Evolutionary conservation across 2,329 filamentous ascomycete species (phyloP), one percentile per base, ranked within the genome.

Genomic region (Chrysosphaeria jannelii): DNA sequence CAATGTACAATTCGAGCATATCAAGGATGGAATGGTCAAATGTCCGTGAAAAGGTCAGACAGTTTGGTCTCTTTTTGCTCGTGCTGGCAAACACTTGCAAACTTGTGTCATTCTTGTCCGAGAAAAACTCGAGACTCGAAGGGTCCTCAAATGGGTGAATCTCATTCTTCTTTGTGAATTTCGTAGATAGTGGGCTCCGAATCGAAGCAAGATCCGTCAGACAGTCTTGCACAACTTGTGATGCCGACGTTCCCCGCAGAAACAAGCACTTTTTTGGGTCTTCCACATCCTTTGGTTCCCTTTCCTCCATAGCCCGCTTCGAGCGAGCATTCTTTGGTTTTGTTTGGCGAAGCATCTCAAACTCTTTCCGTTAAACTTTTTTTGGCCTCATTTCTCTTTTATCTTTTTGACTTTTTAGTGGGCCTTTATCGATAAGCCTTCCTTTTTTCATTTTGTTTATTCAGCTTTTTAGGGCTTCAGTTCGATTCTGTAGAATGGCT

Each of bases 111-210:
- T 97, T 97, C 53, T 93, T 97, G 41, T 79, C 67, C 31, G 70
- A 69, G 52, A 97, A 79, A 52, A 97, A 97, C 47, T 91, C 31
- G 23, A 35, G 30, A 23, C 31, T 33, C 19, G 27, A 24, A 20
- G 31, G 25, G 42, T 88, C 78, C 44, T 91, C 81, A 45, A 97
- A 97, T 3, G 85, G 85, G 45, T 85, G 78, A 16, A 35, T 26
- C 13, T 65, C 57, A 46, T 97, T 97, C 53, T 93, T 93, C 59
- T 93, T 97, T 46, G 65, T 74, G 51, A 97, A 90, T 34, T 79
- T 78, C 45, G 88, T 69, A 32, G 68, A 67, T 30, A 81, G 57
- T 3, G 79, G 78, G 38, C 71, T 66, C 36, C 81, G 79, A 39
- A 97, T 54, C 23, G 74, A 60, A 45, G 76, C 62, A 27, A 97